Base-by-base conservation (phyloP, 768 basidiomycete genomes). In the Ramaria sp. region DNA sequence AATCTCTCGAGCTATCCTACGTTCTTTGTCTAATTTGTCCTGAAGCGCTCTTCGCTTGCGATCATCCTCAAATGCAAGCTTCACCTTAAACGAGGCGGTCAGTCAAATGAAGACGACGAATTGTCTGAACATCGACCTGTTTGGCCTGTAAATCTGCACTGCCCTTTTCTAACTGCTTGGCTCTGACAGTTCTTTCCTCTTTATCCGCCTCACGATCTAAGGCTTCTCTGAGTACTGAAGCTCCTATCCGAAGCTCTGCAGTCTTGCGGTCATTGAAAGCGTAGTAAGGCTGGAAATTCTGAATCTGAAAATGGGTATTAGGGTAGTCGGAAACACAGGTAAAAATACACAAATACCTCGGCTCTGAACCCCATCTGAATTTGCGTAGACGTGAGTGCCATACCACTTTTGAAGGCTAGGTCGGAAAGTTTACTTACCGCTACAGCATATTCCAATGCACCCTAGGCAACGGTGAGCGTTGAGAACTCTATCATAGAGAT, bases 1-100 rank as follows among this genome's bases (percentile, higher is more conserved):
- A 43, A 63, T 67, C 39, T 67, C 71, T 48, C 73, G 71, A 43
- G 75, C 76, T 54, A 64, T 71, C 45, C 80, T 71, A 51, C 66
- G 70, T 59, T 79, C 71, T 64, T 70, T 77, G 60, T 91, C 88
- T 61, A 80, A 73, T 63, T 84, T 72, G 58, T 88, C 81, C 7
- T 68, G 69, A 58, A 77, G 53, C 62, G 70, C 66, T 63, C 82
- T 84, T 1, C 71, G 69, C 64, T 75, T 83, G 51, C 90, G 78
- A 65, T 92, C 90, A 48, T 92, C 90, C 63, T 89, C 75, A 65
- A 80, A 91, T 1, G 84, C 84, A 51, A 89, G 68, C 66, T 82
- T 87, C n/a, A 86, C 82, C 89, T 91, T 60, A 1, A 54, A 41
- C n/a, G 51, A 20, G 19, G 27, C 47, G 52, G 53, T 47, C 9